A percentile compares a stretch with the other conserved stretches of the same genome.
Evolutionary conservation across 805 yeast species (phyloP).

Genomic region (Metschnikowia noctiluminum): DNA sequence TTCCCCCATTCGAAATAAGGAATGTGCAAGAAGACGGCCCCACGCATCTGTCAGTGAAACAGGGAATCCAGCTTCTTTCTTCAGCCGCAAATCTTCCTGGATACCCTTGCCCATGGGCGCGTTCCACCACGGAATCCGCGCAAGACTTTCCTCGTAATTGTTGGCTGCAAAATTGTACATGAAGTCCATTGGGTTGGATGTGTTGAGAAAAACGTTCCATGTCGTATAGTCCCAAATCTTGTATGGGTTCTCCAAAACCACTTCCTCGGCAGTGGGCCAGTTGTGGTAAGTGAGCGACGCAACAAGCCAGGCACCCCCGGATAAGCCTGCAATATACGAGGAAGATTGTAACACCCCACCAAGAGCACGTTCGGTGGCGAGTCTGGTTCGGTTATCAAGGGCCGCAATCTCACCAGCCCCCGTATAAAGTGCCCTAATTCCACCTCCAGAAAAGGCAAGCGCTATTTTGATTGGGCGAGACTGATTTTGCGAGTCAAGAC

Average conservation of each 20-base stretch:
- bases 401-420: constrained; percentile 20
- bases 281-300: constrained; percentile 66
- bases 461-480: constrained; percentile 20
- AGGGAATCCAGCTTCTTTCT: constrained; percentile 57
- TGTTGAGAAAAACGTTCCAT: constrained; percentile 28
- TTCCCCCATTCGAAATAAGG: constrained; percentile 42
- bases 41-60: constrained; percentile 73
- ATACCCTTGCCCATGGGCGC: constrained; percentile 42
- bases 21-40: constrained; percentile 74
- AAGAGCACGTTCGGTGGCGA: constrained; percentile 38
- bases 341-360: constrained; percentile 74
- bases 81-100: constrained; percentile 46
- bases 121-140: constrained; percentile 31
- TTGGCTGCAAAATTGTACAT: constrained; percentile 20
- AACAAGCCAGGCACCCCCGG: constrained; percentile 84
- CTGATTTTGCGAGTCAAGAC: not conserved
- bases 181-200: constrained; percentile 12
- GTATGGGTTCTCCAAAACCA: constrained; percentile 34
- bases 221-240: constrained; percentile 36
- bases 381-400: constrained; percentile 15
- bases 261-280: constrained; percentile 67
- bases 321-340: constrained; percentile 70
- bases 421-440: constrained; percentile 36
- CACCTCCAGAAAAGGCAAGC: constrained; percentile 36
- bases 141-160: constrained; percentile 25